Evolutionary conservation across 2,329 filamentous ascomycete genomes (phyloP).

Genomic region (Pseudogymnoascus sp.): DNA sequence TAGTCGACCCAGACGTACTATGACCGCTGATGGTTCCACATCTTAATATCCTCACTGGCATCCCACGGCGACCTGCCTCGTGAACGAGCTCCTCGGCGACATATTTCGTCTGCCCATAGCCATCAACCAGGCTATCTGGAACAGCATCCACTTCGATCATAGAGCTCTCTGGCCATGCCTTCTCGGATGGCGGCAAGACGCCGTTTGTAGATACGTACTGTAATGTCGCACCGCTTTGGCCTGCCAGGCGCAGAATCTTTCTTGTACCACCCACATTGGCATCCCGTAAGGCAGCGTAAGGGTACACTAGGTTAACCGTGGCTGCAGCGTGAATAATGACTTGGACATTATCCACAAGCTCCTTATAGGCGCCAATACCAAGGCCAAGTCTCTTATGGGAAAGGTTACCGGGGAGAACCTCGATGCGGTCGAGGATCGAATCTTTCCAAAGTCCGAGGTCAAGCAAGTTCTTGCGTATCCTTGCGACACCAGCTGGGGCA

Average conservation of each 20-base stretch:
- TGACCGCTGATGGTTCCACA: slow-evolving; percentile 74
- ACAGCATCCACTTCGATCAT: slow-evolving; percentile 63
- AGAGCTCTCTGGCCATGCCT: slow-evolving; percentile 64
- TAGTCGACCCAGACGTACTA: slow-evolving; percentile 65
- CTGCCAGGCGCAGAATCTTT: slow-evolving; percentile 66
- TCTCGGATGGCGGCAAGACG: slow-evolving; percentile 62
- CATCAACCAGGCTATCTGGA: slow-evolving; percentile 60
- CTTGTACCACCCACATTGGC: slow-evolving; percentile 74
- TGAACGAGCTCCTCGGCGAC: slow-evolving; percentile 68
- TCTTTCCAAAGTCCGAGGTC: slow-evolving; percentile 73
- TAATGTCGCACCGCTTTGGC: slow-evolving; percentile 59
- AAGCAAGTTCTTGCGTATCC: slow-evolving; percentile 68
- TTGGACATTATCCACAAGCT: slow-evolving; percentile 57
- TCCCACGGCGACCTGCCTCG: slow-evolving; percentile 59
- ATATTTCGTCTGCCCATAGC: slow-evolving; percentile 77
- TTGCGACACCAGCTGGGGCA: slow-evolving; percentile 59
- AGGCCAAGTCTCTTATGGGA: slow-evolving; percentile 63
- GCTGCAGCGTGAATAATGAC: slow-evolving; percentile 73
- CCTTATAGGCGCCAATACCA: slow-evolving; percentile 55
- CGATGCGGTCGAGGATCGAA: slow-evolving; percentile 68
- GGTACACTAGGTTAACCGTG: slow-evolving; percentile 74
- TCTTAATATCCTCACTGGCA: slow-evolving; percentile 65
- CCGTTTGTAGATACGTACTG: slow-evolving; percentile 78
- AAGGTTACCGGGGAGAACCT: slow-evolving; percentile 67
- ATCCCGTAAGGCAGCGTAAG: slow-evolving; percentile 66